Base-by-base conservation (phyloP, 1,284 basidiomycete species). In the Bjerkandera adusta region DNA sequence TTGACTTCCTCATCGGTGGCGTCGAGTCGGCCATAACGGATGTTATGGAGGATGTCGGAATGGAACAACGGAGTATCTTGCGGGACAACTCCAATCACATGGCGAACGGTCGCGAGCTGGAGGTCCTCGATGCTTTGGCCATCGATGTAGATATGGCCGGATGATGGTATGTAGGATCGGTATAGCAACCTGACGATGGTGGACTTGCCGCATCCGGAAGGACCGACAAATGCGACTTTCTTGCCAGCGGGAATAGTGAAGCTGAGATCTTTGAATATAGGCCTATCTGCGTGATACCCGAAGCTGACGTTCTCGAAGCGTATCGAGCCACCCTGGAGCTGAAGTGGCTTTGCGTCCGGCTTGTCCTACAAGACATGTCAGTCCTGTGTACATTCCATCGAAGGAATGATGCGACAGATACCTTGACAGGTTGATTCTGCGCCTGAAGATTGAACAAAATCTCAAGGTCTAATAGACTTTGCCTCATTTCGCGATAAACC, bases 31-130 rank as follows among this genome's bases (percentile, higher is more conserved):
- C 96, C 96, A 63, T 99, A 99, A 5, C 93, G 77, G 42, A 99
- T 83, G 62, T 99, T 99, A 65, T 97, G 91, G 73, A 96, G 73
- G 43, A 99, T 88, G 62, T 97, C 86, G 13, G 89, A 87, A 67
- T 99, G 95, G 78, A 99, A 98, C 4, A 99, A 74, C 1, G 96
- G 94, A 15, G 96, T 99, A 61, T 99, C 97, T 66, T 99, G 96
- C 0, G 96, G 97, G 1, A 99, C 97, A 8, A 98, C 92, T 1
- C 96, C 97, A 36, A 99, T 87, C 1, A 78, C 72, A 38, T 70
- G 70, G 15, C 96, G 77, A 0, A 98, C 71, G 34, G 83, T 88
- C 30, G 81, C 76, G 36, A 97, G 67, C 54, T 87, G 79, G 2
- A 97, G 71, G 3, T 82, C 73, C 43, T 79, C 75, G 52, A 98